A percentile compares a stretch with the other conserved stretches of the same genome.
Conservation (phyloP, 768 basidiomycete genomes). For the Kwoniella dejecticola region DNA sequence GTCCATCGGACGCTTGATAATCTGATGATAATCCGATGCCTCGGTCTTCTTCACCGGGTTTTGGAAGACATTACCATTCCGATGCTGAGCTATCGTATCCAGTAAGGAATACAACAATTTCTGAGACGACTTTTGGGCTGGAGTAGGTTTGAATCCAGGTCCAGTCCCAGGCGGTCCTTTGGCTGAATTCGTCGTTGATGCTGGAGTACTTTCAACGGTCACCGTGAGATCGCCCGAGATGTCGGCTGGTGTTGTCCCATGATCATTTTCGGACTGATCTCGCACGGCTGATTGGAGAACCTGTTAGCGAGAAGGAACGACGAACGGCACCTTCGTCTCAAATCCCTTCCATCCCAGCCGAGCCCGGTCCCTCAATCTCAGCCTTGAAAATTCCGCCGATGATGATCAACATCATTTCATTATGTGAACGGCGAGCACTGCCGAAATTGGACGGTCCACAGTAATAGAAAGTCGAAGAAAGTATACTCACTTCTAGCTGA, state of each 20-base stretch:
- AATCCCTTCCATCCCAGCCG: too few relatives aligned
- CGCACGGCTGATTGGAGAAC: conserved; percentile 19
- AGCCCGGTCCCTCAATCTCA: too few relatives aligned
- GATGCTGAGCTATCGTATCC: conserved; percentile 77
- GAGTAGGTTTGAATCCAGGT: conserved; percentile 10
- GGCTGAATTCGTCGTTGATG: conserved; percentile 2
- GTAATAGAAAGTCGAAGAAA: not conserved
- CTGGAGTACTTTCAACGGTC: conserved; percentile 5
- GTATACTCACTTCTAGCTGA: conserved; percentile 19
- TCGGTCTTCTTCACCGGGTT: conserved; percentile 85
- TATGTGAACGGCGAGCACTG: too few relatives aligned
- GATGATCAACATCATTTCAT: too few relatives aligned
- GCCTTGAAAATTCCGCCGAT: too few relatives aligned
- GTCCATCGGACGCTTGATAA: conserved; percentile 93
- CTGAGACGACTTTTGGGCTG: conserved; percentile 61
- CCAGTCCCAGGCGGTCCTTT: not conserved
- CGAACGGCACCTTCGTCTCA: too few relatives aligned
- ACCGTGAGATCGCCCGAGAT: not conserved
- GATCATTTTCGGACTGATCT: conserved; percentile 20
- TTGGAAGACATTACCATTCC: conserved; percentile 86
- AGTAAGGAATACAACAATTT: conserved; percentile 78
- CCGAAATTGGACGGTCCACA: not conserved
- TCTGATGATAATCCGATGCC: conserved; percentile 87
- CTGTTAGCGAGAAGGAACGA: conserved; percentile 12
- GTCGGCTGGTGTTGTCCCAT: not conserved